Base-by-base conservation (phyloP, 352 stramenopile species). In the Detonula confervacea region DNA sequence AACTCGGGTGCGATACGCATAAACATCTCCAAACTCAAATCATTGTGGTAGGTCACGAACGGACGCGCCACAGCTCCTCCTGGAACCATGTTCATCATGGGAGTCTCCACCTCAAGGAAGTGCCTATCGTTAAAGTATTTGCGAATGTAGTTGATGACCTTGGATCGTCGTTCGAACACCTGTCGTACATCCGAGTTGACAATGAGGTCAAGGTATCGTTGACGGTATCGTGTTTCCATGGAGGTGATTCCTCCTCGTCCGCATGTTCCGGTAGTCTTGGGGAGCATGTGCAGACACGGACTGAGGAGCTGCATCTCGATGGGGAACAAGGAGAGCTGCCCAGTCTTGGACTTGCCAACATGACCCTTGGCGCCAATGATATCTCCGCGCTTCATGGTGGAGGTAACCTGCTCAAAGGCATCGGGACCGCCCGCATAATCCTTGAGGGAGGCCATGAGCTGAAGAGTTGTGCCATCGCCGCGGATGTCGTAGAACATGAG, bases 191-290 rank as follows among this genome's bases (percentile, higher is more conserved):
- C 92, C 5, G 93, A 87, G 74, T 99, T 99, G 33, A 98, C 96
- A 67, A 99, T 97, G 27, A 99, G 80, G 87, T 99, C 97, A 27
- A 99, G 91, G 80, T 99, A 99, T 61, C 98, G 95, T 91, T 99
- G 96, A 33, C 97, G 94, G 79, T 99, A 99, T 24, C 97, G 95
- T 25, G 98, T 98, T 84, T 99, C 97, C 92, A 98, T 93, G 79
- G 96, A 92, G 79, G 90, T 91, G 46, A 96, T 88, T 39, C 83
- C 88, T 44, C 81, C 86, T 59, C 84, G 75, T 20, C 67, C 74
- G 37, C 87, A n/a, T n/a, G 37, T 80, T 56, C 84, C 87, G 44
- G 81, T 69, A 63, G 85, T 93, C 71, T 97, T 97, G 12, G 97
- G 92, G 77, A 98, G 88, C 98, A 99, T 96, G 95, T 99, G 92